A percentile compares a stretch with the other conserved stretches of the same genome.
Conservation (phyloP, 768 basidiomycete species). For the Mycena olivaceomarginata region DNA sequence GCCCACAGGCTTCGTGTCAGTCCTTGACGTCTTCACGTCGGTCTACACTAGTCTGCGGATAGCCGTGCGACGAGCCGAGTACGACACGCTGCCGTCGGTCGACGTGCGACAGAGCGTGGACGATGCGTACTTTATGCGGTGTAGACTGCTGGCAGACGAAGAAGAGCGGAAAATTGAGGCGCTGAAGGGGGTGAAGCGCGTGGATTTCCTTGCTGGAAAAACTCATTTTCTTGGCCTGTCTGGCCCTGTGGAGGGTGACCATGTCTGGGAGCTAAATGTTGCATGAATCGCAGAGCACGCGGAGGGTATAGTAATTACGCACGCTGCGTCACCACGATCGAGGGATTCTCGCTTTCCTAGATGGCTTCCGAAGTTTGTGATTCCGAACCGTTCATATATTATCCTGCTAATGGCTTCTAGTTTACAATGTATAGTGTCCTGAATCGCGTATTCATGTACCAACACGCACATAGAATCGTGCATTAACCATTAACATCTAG, state of each 20-base stretch:
- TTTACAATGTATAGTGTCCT: not conserved
- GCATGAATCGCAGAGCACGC: not conserved
- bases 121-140: conserved; percentile 37
- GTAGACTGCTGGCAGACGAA: not conserved
- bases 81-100: conserved; percentile 23
- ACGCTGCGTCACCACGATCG: too few relatives aligned
- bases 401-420: not conserved
- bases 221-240: conserved; percentile 41
- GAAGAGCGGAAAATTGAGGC: conserved; percentile 24
- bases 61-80: conserved; percentile 33
- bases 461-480: not conserved
- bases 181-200: conserved; percentile 41
- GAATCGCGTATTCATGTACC: not conserved
- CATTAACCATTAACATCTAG: not conserved
- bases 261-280: conserved; percentile 41
- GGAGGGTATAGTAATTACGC: not conserved
- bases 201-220: conserved; percentile 36
- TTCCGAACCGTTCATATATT: not conserved
- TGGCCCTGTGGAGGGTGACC: conserved; percentile 27
- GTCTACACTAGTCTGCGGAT: conserved; percentile 31
- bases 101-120: conserved; percentile 24
- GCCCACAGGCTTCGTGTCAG: conserved; percentile 30
- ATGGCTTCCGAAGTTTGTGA: not conserved
- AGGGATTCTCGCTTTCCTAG: not conserved
- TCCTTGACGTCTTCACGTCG: conserved; percentile 40